These are phyloP conservation scores for Crepidotus variabilis DNA, from an alignment of 768 basidiomycete species.

Conservation along the genomic window DNA sequence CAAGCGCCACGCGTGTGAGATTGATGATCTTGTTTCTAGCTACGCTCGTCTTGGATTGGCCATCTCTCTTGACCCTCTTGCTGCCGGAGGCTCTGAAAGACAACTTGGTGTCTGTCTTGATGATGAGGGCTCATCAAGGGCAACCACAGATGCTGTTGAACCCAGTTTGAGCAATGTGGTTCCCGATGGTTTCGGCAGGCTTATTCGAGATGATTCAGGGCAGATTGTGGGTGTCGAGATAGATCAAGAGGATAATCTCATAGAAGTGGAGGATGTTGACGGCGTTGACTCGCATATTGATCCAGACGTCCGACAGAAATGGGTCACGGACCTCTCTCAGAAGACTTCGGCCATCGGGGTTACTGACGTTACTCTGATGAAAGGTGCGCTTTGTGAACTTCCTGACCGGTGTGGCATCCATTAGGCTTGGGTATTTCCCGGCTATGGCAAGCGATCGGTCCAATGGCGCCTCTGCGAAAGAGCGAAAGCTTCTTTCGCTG, in stretches of 20 bases:
- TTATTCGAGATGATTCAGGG: slow-evolving; percentile 76
- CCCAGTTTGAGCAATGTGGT: slow-evolving; percentile 15
- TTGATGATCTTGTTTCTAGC: slow-evolving; percentile 32
- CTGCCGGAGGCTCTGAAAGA: slow-evolving; percentile 67
- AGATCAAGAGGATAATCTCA: slow-evolving; percentile 32
- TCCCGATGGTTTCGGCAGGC: slow-evolving; percentile 72
- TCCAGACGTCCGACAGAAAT: slow-evolving; percentile 25
- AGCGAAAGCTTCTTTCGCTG: slow-evolving; percentile 3
- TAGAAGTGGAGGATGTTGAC: slow-evolving; percentile 23
- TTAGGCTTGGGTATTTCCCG: no score
- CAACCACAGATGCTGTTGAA: slow-evolving; percentile 9
- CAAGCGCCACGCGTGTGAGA: not conserved
- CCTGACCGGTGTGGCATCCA: no score
- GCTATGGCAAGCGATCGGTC: not conserved
- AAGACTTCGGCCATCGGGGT: slow-evolving; percentile 16
- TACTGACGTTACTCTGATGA: slow-evolving; percentile 14
- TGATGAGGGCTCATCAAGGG: slow-evolving; percentile 6
- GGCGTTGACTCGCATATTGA: slow-evolving; percentile 19
- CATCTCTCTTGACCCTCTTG: slow-evolving; percentile 60
- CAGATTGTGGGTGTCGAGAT: slow-evolving; percentile 71
- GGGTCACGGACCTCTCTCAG: slow-evolving; percentile 35
- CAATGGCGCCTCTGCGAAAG: not conserved
- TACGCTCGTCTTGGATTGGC: slow-evolving; percentile 77
- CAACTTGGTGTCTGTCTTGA: slow-evolving; percentile 15
- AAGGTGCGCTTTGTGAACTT: slow-evolving; percentile 17